Base-by-base conservation (phyloP, 495 filamentous ascomycete genomes). In the Xylaria venustula region DNA sequence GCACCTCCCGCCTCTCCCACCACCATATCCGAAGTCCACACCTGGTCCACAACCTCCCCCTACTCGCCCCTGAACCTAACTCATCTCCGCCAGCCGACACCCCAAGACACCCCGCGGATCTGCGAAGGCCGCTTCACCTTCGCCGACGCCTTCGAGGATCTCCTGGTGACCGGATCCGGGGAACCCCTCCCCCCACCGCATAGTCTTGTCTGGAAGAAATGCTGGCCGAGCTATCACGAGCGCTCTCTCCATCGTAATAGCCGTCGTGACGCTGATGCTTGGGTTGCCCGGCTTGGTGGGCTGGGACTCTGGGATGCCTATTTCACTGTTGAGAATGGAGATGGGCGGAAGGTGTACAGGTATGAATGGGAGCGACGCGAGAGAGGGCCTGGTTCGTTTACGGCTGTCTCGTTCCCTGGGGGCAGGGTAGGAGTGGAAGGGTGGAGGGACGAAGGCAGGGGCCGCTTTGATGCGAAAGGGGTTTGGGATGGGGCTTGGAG, bases 101-200 rank as follows among this genome's bases (percentile, higher is more conserved):
- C 72, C 0, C 51, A 49, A 15, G 73, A 64, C 26, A 61, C 67
- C 7, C 68, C 70, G n/a, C 41, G 28, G 9, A 58, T 58, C 30
- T 65, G 55, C n/a, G 62, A 58, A n/a, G 34, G 44, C 2, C 25
- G 37, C n/a, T 72, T 73, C 12, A 74, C 70, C 20, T 79, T 77
- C 67, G 50, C 62, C 14, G 75, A 79, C 41, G 75, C 75, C 50
- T 78, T 77, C 46, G 74, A 79, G 49, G 76, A 79, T 60, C 68
- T 79, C 22, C 61, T 79, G 5, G 62, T 58, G 1, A 70, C 57
- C 9, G 64, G 55, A 30, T 65, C 74, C 3, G 75, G 70, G 0
- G 42, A 59, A 17, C 65, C 60, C 23, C 61, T 66, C 14, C 50
- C 55, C 30, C 5, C 11, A 11, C 11, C 30, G 30, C 30, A 11